These are phyloP conservation scores for Fusarium algeriense DNA, from an alignment of 2,329 filamentous ascomycete species.

Conservation along the genomic window DNA sequence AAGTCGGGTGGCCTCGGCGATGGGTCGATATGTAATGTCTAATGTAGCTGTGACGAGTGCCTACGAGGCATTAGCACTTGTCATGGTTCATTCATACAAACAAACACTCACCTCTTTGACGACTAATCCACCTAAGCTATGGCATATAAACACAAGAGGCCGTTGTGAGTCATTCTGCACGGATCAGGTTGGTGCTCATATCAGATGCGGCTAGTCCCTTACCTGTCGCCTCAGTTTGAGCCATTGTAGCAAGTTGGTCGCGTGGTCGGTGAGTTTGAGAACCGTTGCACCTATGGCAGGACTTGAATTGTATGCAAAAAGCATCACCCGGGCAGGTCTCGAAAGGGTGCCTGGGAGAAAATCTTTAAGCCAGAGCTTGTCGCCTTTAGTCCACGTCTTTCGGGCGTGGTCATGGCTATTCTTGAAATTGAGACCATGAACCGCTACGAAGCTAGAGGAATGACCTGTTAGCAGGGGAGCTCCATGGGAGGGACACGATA, in stretches of 20 bases:
- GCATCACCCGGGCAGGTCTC: neutral
- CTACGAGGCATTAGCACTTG: neutral
- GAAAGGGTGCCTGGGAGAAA: neutral
- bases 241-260: neutral
- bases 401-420: neutral
- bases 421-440: constrained; percentile 1
- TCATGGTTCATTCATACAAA: neutral
- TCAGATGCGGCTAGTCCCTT: neutral
- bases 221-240: neutral
- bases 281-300: neutral
- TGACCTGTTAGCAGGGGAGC: neutral
- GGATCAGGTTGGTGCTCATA: neutral
- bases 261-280: neutral
- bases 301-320: neutral
- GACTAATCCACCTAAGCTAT: constrained; percentile 1
- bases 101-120: neutral
- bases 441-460: neutral
- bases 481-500: neutral
- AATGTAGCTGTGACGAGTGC: neutral
- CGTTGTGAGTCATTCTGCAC: neutral
- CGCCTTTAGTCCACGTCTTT: neutral
- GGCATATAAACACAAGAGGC: neutral
- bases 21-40: neutral
- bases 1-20: neutral
- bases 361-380: constrained; percentile 2